Percentiles rank a stretch among this genome's conserved stretches.
Conservation (phyloP, 2,329 filamentous ascomycete genomes). For the Clarireedia paspali region DNA sequence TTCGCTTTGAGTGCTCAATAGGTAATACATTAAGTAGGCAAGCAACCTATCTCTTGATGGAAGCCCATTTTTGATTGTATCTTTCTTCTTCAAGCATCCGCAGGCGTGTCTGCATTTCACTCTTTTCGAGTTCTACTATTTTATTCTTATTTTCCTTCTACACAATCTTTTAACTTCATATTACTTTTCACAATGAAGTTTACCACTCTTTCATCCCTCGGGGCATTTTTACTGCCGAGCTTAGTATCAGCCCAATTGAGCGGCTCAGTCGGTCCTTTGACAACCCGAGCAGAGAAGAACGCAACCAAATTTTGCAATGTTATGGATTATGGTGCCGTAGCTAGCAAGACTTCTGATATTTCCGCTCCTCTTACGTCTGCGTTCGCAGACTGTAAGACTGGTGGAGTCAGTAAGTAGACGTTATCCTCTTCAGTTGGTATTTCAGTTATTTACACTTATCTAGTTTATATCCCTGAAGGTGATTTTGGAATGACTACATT, state of each 20-base stretch:
- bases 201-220: slow-evolving; percentile 7
- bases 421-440: too few relatives aligned
- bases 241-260: slow-evolving; percentile 32
- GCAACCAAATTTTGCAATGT: slow-evolving; percentile 42
- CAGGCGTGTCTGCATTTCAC: slow-evolving; percentile 4
- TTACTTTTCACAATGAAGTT: slow-evolving; percentile 14
- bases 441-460: neutral
- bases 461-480: slow-evolving; percentile 25
- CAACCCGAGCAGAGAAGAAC: slow-evolving; percentile 34
- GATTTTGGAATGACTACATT: slow-evolving; percentile 41
- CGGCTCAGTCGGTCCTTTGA: slow-evolving; percentile 38
- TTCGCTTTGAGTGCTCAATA: neutral
- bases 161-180: neutral
- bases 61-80: neutral
- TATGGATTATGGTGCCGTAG: slow-evolving; percentile 42
- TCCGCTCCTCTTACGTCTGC: slow-evolving; percentile 40
- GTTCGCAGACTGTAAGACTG: slow-evolving; percentile 41
- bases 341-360: slow-evolving; percentile 44
- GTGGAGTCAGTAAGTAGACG: slow-evolving; percentile 34
- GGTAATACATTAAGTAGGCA: neutral
- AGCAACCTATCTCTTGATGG: neutral
- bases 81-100: neutral
- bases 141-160: neutral
- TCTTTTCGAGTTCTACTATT: neutral
- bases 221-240: slow-evolving; percentile 14